Conservation (phyloP, 108 stramenopile species). For the Schizochytrium sp. region DNA sequence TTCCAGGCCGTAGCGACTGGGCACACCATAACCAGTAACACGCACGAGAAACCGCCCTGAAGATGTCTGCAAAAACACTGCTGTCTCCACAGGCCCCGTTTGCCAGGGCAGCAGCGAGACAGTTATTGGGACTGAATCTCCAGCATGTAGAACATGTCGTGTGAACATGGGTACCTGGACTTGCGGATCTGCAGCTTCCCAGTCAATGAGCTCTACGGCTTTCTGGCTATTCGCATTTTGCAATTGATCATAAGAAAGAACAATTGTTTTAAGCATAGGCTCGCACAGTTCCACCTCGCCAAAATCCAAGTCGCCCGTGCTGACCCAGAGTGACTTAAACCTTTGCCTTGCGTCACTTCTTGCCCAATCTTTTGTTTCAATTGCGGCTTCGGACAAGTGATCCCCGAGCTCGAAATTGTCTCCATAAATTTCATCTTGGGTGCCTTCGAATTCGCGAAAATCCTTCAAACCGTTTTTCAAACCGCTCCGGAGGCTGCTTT, state of each 20-base stretch:
- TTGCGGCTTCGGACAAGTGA: no score
- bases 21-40: neutral
- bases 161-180: slow-evolving; percentile 12
- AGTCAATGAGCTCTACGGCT: neutral
- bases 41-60: slow-evolving; percentile 8
- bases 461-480: no score
- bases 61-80: neutral
- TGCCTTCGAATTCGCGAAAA: no score
- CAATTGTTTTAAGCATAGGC: neutral
- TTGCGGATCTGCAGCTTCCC: neutral
- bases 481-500: no score
- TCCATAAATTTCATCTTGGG: no score
- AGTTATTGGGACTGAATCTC: neutral
- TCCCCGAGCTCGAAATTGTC: no score
- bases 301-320: slow-evolving; percentile 8
- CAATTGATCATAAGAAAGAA: neutral
- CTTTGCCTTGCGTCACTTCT: neutral
- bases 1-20: neutral
- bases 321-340: neutral
- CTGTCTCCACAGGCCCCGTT: neutral
- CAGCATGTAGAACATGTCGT: neutral
- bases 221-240: neutral
- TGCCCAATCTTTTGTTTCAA: no score
- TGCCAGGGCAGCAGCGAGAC: neutral
- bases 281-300: slow-evolving; percentile 7